Base-by-base conservation (phyloP, 306 rosid species). In the Pyrus bretschneideri region DNA sequence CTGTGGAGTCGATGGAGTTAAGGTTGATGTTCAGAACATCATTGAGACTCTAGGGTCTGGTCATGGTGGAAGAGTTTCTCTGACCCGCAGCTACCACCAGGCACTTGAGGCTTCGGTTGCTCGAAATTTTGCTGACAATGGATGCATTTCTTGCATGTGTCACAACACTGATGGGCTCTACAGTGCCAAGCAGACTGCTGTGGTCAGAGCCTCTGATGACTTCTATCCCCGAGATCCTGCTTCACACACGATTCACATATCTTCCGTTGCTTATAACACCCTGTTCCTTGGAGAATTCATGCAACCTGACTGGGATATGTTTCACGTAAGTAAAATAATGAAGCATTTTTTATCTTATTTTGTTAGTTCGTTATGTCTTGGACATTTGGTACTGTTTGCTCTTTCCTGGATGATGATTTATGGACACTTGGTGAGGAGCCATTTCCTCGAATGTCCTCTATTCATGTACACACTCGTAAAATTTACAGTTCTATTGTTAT, bases 221-320 rank as follows among this genome's bases (percentile, higher is more conserved):
- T 96, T 89, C 70, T 96, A 88, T 84, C 98, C 98, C 4, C 90
- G 45, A 1, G 98, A 96, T 76, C 99, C 99, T 5, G 97, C 98
- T 79, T 96, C 98, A 10, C 98, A 96, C 80, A 96, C 99, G 17
- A 88, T 96, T 76, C 99, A 91, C 80, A 89, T 96, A 73, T 91
- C 99, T 2, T 96, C 99, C 62, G 99, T 96, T 52, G 99, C 97
- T 13, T 96, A 91, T 81, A 96, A 96, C 82, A 87, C 97, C 4
- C 89, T 96, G 58, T 96, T 96, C 86, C 98, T 96, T 18, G 98
- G 99, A 60, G 99, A 96, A 79, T 91, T 96, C 75, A 91, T 96
- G 99, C 98, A 92, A 57, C 96, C 99, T 51, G 99, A 96, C 65
- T 96, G 99, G 98, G 99, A 96, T 76, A 96, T 96, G 99, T 96